Conservation (phyloP, 305 asterid species). For the Euphrasia arctica region DNA sequence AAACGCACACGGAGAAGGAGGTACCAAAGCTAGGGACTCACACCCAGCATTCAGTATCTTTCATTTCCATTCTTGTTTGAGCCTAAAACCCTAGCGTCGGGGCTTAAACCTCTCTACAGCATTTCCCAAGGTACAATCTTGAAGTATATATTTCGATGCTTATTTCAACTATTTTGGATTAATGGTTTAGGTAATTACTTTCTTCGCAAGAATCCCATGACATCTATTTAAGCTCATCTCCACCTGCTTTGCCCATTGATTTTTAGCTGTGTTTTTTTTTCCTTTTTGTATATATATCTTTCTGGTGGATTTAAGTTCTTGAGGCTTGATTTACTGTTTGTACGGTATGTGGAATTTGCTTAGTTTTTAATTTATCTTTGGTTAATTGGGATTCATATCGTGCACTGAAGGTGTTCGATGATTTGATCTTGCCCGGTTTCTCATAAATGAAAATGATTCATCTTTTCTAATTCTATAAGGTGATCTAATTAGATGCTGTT, state of each 20-base stretch:
- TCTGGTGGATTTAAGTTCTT: constrained; percentile 12
- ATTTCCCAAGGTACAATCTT: constrained; percentile 15
- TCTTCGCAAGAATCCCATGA: not conserved
- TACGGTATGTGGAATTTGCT: not conserved
- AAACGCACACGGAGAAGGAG: too few relatives aligned
- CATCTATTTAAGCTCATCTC: not conserved
- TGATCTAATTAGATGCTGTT: constrained; percentile 11
- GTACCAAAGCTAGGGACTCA: too few relatives aligned
- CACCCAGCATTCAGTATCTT: not conserved
- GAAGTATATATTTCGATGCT: not conserved
- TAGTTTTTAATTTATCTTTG: not conserved
- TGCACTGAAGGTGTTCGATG: constrained; percentile 12
- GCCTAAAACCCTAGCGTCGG: constrained; percentile 20
- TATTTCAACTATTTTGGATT: not conserved
- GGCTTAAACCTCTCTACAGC: constrained; percentile 9
- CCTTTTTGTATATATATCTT: not conserved
- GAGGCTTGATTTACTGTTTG: constrained; percentile 1
- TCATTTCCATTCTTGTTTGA: not conserved
- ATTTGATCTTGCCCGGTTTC: not conserved
- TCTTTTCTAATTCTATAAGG: not conserved
- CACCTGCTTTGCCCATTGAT: not conserved
- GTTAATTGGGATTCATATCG: not conserved
- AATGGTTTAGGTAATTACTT: not conserved
- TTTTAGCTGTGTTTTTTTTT: not conserved
- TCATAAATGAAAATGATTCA: not conserved